phyloP scores from a whole-genome alignment of 176 grass and related monocot genomes.

The Oryza meridionalis region DNA sequence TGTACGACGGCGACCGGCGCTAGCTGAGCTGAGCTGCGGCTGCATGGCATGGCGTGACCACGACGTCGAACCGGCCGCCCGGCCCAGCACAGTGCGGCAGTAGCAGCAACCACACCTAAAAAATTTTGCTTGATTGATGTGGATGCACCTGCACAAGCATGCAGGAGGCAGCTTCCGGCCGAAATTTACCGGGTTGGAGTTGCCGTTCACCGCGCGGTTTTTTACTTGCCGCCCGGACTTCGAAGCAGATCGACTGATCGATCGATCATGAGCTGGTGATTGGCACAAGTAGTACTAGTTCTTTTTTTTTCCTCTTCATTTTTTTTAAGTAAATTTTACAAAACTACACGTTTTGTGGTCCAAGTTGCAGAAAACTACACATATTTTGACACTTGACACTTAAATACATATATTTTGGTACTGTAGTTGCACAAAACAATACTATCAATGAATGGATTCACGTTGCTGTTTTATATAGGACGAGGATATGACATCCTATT shows the following conservation, averaged over 20 bases:
- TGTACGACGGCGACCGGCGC: neutral
- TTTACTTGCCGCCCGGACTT: slow-evolving; percentile 20
- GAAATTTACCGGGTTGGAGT: neutral
- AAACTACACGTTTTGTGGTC: too few relatives aligned
- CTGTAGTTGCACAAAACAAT: too few relatives aligned
- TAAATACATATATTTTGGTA: too few relatives aligned
- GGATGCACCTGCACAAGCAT: too few relatives aligned
- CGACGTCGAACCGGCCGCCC: neutral
- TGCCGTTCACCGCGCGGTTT: neutral
- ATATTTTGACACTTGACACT: too few relatives aligned
- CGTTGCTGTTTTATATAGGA: too few relatives aligned
- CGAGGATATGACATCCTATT: too few relatives aligned
- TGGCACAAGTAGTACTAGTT: neutral
- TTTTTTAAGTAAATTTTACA: too few relatives aligned
- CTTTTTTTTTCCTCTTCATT: neutral
- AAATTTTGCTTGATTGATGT: neutral
- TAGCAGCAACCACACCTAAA: neutral
- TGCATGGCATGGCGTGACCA: neutral
- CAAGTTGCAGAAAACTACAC: too few relatives aligned
- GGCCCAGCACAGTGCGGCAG: neutral
- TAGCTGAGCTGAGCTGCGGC: too few relatives aligned
- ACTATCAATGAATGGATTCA: too few relatives aligned
- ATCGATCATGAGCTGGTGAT: neutral
- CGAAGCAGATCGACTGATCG: slow-evolving; percentile 4
- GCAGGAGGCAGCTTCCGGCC: too few relatives aligned